These are phyloP conservation scores for Abrus pulchellus DNA, from an alignment of 306 rosid genomes.

Conservation along the genomic window DNA sequence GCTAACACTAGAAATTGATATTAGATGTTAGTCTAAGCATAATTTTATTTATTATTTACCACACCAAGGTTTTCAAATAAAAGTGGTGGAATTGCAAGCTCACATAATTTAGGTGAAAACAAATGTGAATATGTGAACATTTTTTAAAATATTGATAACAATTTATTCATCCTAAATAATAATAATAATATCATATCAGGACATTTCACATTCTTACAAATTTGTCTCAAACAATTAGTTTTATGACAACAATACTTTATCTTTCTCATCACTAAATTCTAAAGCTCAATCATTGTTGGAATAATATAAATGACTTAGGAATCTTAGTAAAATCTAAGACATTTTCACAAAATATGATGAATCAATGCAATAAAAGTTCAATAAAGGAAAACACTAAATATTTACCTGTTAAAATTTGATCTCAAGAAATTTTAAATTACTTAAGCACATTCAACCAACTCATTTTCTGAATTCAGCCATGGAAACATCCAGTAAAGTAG, in stretches of 20 bases:
- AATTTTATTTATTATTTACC: constrained; percentile 15
- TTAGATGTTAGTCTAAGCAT: constrained; percentile 24
- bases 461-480: constrained; percentile 32
- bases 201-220: constrained; percentile 29
- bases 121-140: neutral
- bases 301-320: too few species aligned
- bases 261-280: constrained; percentile 10
- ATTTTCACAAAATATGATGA: too few species aligned
- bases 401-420: neutral
- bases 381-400: constrained; percentile 16
- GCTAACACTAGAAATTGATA: neutral
- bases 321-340: neutral
- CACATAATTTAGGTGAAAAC: neutral
- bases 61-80: constrained; percentile 5
- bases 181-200: constrained; percentile 6
- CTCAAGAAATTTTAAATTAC: neutral
- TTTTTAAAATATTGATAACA: neutral
- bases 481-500: constrained; percentile 25
- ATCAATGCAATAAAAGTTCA: neutral
- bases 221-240: neutral
- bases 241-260: neutral
- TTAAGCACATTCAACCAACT: neutral
- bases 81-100: neutral
- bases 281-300: too few species aligned
- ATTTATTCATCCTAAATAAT: neutral